These are phyloP conservation scores for Solanum raphanifolium DNA, from an alignment of 257 asterid species.

Conservation along the genomic window DNA sequence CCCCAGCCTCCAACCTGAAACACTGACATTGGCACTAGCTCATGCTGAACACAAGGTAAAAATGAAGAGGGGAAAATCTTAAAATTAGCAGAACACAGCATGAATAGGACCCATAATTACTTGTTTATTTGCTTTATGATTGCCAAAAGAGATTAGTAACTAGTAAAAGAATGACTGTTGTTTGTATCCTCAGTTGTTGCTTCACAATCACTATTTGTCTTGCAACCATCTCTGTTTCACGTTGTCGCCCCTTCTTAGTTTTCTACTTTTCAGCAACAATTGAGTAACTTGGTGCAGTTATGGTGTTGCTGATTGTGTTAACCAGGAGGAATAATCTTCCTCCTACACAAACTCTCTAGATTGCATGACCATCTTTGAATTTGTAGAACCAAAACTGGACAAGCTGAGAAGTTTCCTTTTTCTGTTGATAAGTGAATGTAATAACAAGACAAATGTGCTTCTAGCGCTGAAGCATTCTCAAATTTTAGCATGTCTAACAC, in stretches of 20 bases:
- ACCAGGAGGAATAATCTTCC: neutral
- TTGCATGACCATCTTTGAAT: neutral
- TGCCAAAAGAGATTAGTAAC: neutral
- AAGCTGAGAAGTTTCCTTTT: neutral
- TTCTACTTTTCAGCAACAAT: neutral
- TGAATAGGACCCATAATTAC: neutral
- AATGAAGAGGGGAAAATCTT: neutral
- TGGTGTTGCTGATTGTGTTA: neutral
- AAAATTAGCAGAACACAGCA: neutral
- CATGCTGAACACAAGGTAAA: neutral
- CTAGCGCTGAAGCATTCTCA: neutral
- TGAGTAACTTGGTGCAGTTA: neutral
- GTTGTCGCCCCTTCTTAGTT: neutral
- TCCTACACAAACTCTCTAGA: neutral
- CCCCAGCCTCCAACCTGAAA: neutral
- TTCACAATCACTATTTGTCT: neutral
- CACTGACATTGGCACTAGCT: neutral
- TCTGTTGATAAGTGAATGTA: neutral
- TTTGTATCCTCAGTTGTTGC: neutral
- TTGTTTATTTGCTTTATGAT: neutral
- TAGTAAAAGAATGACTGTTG: neutral
- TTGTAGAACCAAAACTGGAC: neutral
- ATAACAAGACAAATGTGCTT: neutral
- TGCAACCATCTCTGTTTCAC: neutral
- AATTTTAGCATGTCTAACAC: conserved; percentile 45